Evolutionary conservation across 1,284 basidiomycete species (phyloP).

Genomic region (Apiotrichum domesticum): DNA sequence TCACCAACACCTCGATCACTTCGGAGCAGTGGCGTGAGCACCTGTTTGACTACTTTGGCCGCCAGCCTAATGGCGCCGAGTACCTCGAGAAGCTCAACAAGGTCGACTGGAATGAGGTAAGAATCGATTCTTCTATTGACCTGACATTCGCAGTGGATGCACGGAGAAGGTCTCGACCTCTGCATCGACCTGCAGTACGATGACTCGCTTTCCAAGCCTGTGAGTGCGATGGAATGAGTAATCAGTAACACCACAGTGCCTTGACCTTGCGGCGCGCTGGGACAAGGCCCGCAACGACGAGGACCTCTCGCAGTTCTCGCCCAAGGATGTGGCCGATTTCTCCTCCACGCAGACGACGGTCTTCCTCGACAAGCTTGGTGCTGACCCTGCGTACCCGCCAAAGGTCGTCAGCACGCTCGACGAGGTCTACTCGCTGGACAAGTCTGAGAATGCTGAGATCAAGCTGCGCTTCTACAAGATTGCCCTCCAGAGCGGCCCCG

Average conservation of each 20-base stretch:
- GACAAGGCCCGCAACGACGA: slow-evolving; percentile 55
- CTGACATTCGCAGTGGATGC: slow-evolving; percentile 58
- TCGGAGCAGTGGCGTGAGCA: slow-evolving; percentile 84
- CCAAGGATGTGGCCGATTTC: slow-evolving; percentile 38
- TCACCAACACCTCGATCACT: slow-evolving; percentile 68
- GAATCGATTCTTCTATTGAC: neutral
- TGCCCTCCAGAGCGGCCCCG: slow-evolving; percentile 47
- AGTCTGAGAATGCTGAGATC: slow-evolving; percentile 49
- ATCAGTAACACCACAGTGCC: slow-evolving; percentile 32
- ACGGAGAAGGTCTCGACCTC: slow-evolving; percentile 71
- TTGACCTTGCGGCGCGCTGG: slow-evolving; percentile 69
- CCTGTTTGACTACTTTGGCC: slow-evolving; percentile 68
- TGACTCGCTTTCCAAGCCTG: slow-evolving; percentile 61
- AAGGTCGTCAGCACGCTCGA: slow-evolving; percentile 43
- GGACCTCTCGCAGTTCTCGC: slow-evolving; percentile 44
- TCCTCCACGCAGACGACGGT: slow-evolving; percentile 45
- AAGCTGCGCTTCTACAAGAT: slow-evolving; percentile 51
- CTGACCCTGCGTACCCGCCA: slow-evolving; percentile 31
- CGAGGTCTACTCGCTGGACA: slow-evolving; percentile 46
- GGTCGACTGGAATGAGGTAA: slow-evolving; percentile 69
- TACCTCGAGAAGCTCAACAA: slow-evolving; percentile 64
- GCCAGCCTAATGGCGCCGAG: slow-evolving; percentile 54
- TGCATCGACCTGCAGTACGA: slow-evolving; percentile 82
- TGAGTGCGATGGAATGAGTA: slow-evolving; percentile 13
- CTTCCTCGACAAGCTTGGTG: slow-evolving; percentile 50